Evolutionary conservation across 2,329 filamentous ascomycete genomes (phyloP).

Genomic region (Penicillium verrucosum): DNA sequence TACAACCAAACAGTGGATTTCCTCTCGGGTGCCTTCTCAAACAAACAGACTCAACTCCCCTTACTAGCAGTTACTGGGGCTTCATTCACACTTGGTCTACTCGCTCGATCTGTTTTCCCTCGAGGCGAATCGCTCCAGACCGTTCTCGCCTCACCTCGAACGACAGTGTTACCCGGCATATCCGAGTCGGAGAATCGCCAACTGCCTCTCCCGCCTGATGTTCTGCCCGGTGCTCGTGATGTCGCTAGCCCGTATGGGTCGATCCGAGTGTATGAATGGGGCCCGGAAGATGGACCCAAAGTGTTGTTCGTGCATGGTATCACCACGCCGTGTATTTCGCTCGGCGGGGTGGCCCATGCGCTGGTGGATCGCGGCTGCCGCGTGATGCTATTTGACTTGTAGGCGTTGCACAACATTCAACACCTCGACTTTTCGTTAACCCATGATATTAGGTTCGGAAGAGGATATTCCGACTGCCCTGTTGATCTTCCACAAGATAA

Average conservation of each 20-base stretch:
- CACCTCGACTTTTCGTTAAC: background rate
- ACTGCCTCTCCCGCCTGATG: conserved; percentile 65
- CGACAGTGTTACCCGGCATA: conserved; percentile 32
- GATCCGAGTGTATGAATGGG: conserved; percentile 76
- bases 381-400: conserved; percentile 73
- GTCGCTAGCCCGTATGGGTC: conserved; percentile 62
- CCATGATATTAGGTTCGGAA: conserved; percentile 47
- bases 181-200: conserved; percentile 37
- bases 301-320: conserved; percentile 78
- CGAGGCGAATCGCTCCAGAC: conserved; percentile 9
- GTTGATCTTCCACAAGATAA: conserved; percentile 65
- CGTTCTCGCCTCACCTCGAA: conserved; percentile 38
- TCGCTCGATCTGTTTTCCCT: conserved; percentile 29
- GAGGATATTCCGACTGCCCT: conserved; percentile 73
- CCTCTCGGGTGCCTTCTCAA: conserved; percentile 32
- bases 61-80: conserved; percentile 35
- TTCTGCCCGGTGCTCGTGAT: conserved; percentile 61
- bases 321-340: conserved; percentile 69
- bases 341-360: conserved; percentile 63
- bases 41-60: conserved; percentile 30
- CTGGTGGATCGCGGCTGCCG: conserved; percentile 66
- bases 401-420: conserved; percentile 8
- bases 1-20: conserved; percentile 35
- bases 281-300: conserved; percentile 66
- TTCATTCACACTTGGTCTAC: conserved; percentile 35